A percentile compares a stretch with the other conserved stretches of the same genome.
phyloP scores from a whole-genome alignment of 495 filamentous ascomycete species.

The Tuber calosporum region DNA sequence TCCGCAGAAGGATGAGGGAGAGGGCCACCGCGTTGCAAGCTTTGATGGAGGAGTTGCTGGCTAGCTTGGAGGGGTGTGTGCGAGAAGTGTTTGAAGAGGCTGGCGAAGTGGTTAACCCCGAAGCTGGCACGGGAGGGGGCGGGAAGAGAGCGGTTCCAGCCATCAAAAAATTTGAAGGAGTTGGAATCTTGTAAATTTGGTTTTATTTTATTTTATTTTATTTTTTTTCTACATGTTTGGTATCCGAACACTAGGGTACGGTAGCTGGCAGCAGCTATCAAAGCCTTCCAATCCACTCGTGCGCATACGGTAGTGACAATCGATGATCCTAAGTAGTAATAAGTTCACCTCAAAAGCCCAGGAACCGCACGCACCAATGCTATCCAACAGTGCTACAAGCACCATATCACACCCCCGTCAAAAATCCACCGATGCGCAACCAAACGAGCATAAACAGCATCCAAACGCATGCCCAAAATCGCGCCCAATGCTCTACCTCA shows the following conservation, averaged over 20 bases:
- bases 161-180: slow-evolving; percentile 29
- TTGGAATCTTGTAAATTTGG: slow-evolving; percentile 23
- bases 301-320: neutral
- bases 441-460: neutral
- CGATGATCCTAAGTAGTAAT: neutral
- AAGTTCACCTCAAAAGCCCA: neutral
- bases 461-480: neutral
- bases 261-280: neutral
- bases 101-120: slow-evolving; percentile 10
- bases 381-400: neutral
- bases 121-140: slow-evolving; percentile 12
- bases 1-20: slow-evolving; percentile 78
- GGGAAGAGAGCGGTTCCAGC: slow-evolving; percentile 19
- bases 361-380: neutral
- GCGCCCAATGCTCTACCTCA: neutral
- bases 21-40: slow-evolving; percentile 69
- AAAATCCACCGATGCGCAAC: neutral
- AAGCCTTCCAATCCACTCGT: neutral
- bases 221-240: neutral
- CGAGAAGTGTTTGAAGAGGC: slow-evolving; percentile 28
- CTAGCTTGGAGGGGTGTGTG: slow-evolving; percentile 50
- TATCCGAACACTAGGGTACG: neutral
- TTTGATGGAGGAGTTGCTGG: slow-evolving; percentile 62
- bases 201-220: too few relatives aligned
- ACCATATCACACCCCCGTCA: too few relatives aligned